Conservation (phyloP, 306 rosid genomes). For the Corylus avellana region DNA sequence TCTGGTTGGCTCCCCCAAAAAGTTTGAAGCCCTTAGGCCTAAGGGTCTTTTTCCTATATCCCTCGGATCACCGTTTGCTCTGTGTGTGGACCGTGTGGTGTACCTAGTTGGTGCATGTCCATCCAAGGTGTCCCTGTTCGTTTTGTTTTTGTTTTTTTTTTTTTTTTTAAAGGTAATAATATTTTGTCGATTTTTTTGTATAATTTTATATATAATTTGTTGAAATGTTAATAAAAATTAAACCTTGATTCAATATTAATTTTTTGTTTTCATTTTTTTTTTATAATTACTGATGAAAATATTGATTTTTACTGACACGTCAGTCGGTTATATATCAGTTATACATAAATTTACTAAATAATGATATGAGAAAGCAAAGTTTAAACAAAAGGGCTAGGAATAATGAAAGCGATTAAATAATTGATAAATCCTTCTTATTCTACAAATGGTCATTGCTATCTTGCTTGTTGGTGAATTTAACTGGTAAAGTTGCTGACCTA, state of each 20-base stretch:
- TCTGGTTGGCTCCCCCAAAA: neutral
- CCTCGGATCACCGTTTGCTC: neutral
- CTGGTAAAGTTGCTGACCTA: neutral
- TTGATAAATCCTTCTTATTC: neutral
- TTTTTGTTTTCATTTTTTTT: too few species aligned
- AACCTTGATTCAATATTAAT: too few species aligned
- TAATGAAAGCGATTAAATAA: neutral
- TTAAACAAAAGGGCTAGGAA: neutral
- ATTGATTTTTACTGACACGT: too few species aligned
- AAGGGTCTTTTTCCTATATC: neutral
- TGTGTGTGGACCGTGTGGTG: neutral
- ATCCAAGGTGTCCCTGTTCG: too few species aligned
- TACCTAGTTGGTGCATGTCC: neutral
- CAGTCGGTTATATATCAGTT: too few species aligned
- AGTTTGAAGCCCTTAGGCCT: neutral
- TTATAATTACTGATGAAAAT: neutral
- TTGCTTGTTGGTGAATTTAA: neutral
- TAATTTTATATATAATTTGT: too few species aligned
- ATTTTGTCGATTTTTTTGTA: too few species aligned
- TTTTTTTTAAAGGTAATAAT: too few species aligned
- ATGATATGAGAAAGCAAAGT: neutral
- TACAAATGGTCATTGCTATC: neutral
- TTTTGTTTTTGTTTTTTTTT: too few species aligned
- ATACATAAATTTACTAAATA: too few species aligned
- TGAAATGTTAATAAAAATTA: too few species aligned